Evolutionary conservation across 192 early-diverging fungal species (phyloP).

Genomic region (Mortierella hygrophila): DNA sequence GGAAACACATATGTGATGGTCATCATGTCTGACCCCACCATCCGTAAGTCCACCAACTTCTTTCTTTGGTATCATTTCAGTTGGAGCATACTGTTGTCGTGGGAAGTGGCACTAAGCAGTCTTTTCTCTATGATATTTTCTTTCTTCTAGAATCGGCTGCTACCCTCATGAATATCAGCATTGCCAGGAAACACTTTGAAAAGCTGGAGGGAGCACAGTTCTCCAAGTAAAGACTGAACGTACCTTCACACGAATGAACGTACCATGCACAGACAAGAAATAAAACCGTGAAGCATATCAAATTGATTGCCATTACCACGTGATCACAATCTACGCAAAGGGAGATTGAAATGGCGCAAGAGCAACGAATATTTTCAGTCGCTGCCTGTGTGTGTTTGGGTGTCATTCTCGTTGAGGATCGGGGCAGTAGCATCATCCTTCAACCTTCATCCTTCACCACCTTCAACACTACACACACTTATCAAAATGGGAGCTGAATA

Average conservation of each 20-base stretch:
- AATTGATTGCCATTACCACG: not conserved
- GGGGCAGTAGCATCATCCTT: not conserved
- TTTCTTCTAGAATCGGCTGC: conserved; percentile 78
- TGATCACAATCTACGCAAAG: not conserved
- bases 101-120: not conserved
- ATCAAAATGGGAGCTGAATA: conserved; percentile 48
- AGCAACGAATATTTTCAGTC: not conserved
- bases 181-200: conserved; percentile 86
- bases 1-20: conserved; percentile 92
- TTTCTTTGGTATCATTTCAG: not conserved
- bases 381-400: not conserved
- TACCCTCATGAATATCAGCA: conserved; percentile 84
- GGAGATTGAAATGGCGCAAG: not conserved
- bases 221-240: conserved; percentile 26
- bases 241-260: not conserved
- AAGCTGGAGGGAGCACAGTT: conserved; percentile 74
- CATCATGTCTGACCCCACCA: conserved; percentile 83
- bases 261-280: not conserved
- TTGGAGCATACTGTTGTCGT: not conserved
- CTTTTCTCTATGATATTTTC: not conserved
- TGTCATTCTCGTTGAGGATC: not conserved
- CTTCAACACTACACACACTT: not conserved
- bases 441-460: conserved; percentile 4
- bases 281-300: not conserved
- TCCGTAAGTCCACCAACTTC: conserved; percentile 70